Evolutionary conservation across 23 red algal genomes (phyloP).

Genomic region (Chondrus crispus): DNA sequence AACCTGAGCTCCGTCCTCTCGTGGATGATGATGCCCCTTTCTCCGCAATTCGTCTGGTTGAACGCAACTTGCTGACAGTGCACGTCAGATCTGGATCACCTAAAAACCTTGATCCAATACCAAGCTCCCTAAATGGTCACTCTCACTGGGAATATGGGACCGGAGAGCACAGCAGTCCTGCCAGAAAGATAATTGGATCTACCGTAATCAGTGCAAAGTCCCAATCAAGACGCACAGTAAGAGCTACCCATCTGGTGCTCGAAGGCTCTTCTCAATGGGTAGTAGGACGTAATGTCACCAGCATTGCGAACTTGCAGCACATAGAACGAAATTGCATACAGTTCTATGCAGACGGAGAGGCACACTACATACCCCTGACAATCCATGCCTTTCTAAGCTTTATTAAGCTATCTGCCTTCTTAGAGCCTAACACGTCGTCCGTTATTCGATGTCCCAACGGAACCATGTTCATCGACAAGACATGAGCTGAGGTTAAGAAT

Average conservation of each 20-base stretch:
- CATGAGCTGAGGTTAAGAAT: neutral
- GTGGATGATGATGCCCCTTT: neutral
- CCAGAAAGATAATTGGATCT: neutral
- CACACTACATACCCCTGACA: neutral
- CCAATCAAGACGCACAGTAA: neutral
- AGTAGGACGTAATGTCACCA: neutral
- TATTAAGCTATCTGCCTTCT: neutral
- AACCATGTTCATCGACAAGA: neutral
- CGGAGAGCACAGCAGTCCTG: neutral
- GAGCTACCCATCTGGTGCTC: neutral
- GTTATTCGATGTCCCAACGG: neutral
- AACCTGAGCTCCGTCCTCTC: neutral
- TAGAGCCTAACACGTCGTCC: too few species aligned
- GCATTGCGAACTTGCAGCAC: neutral
- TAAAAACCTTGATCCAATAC: neutral
- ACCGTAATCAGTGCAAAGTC: neutral
- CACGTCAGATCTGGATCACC: neutral
- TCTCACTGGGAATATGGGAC: neutral
- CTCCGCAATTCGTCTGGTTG: neutral
- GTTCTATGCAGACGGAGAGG: neutral
- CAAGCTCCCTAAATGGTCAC: neutral
- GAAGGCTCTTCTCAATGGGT: slow-evolving; percentile 2
- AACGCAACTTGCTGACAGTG: neutral
- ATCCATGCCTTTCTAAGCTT: neutral
- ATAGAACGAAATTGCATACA: neutral